Conservation (phyloP, 2,329 filamentous ascomycete species). For the Stagonosporopsis rhizophila region DNA sequence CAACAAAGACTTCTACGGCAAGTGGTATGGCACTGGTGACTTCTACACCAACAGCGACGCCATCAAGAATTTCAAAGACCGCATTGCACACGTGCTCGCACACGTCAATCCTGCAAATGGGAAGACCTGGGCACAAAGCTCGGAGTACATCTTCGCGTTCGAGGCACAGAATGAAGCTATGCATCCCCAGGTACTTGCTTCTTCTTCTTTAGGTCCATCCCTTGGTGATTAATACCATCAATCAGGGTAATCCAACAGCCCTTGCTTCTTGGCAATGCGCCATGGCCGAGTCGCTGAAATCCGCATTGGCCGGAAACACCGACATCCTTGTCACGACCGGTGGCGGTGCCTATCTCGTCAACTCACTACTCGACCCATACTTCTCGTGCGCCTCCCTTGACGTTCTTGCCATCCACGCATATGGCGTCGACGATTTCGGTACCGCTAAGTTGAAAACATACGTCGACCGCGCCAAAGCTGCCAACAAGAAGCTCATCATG, state of each 20-base stretch:
- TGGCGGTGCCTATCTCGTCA: conserved; percentile 15
- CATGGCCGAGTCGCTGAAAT: conserved; percentile 10
- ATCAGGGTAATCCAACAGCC: conserved; percentile 12
- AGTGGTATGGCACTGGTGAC: conserved; percentile 22
- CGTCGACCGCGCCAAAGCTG: conserved; percentile 2
- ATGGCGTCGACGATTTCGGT: conserved; percentile 11
- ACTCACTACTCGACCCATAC: conserved; percentile 10
- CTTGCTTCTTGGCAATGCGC: conserved; percentile 20
- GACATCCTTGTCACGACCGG: conserved; percentile 15
- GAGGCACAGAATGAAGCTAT: conserved; percentile 24
- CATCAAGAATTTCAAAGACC: conserved; percentile 16
- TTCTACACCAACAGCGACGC: conserved; percentile 21
- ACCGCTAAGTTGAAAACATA: conserved; percentile 5
- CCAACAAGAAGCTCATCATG: conserved; percentile 15
- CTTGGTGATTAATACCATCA: neutral
- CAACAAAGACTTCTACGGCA: conserved; percentile 22
- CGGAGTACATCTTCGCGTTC: conserved; percentile 26
- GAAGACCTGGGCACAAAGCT: conserved; percentile 19
- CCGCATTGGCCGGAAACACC: neutral
- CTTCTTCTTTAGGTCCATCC: neutral
- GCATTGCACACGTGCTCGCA: conserved; percentile 16
- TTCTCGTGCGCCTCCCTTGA: conserved; percentile 14
- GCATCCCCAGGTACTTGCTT: conserved; percentile 14
- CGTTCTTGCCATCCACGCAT: conserved; percentile 17
- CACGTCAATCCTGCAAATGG: conserved; percentile 16